Evolutionary conservation across 2,329 filamentous ascomycete genomes (phyloP).

Genomic region (Ophiocordyceps sinensis): DNA sequence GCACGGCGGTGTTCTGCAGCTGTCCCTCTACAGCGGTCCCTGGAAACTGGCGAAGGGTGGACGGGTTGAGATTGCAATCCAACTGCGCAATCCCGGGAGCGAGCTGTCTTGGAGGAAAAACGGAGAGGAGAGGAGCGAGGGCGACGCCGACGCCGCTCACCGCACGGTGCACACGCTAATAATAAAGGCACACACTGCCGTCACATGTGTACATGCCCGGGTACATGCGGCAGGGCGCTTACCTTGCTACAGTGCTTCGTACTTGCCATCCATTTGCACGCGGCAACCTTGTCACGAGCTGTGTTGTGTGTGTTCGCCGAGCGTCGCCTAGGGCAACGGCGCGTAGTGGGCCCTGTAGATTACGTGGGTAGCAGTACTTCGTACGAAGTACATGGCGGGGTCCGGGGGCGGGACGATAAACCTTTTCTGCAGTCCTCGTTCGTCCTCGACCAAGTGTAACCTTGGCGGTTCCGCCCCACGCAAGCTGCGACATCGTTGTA

Average conservation of each 20-base stretch:
- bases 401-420: background rate
- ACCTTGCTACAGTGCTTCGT: too few relatives aligned
- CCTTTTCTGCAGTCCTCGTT: too few relatives aligned
- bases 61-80: background rate
- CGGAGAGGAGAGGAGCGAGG: background rate
- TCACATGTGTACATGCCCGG: background rate
- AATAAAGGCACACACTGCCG: background rate
- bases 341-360: background rate
- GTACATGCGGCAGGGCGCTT: background rate
- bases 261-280: too few relatives aligned
- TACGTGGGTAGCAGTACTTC: background rate
- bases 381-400: background rate
- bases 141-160: background rate
- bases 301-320: conserved; percentile 2
- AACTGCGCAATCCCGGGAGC: background rate
- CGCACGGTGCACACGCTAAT: background rate
- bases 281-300: background rate
- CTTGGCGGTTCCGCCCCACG: too few relatives aligned
- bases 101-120: background rate
- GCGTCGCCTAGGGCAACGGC: conserved; percentile 7
- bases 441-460: too few relatives aligned
- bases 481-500: too few relatives aligned
- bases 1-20: background rate
- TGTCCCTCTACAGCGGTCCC: background rate
- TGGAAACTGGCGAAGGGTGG: background rate